A percentile compares a stretch with the other conserved stretches of the same genome.
phyloP scores from a whole-genome alignment of 176 grass and related monocot genomes.

The Eragrostis nindensis region DNA sequence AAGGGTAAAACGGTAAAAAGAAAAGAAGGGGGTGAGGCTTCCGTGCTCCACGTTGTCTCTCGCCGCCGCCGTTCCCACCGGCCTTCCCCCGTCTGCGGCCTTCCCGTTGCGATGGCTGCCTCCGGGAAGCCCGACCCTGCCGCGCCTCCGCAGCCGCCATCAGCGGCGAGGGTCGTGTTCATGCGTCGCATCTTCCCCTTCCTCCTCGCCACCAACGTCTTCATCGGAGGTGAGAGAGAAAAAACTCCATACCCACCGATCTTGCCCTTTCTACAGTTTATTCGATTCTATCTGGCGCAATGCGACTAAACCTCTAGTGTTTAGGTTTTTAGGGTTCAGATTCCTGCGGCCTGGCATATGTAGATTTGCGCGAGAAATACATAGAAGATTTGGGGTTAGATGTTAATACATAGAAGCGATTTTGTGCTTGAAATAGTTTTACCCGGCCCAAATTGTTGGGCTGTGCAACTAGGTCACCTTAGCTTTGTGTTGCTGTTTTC shows the following conservation, averaged over 20 bases:
- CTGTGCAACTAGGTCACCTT: not conserved
- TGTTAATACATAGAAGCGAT: not conserved
- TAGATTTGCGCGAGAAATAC: constrained; percentile 14
- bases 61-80: constrained; percentile 10
- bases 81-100: not conserved
- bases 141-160: constrained; percentile 30
- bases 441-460: not conserved
- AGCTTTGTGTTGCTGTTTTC: constrained; percentile 4
- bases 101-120: constrained; percentile 40
- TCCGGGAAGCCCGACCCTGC: constrained; percentile 22
- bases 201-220: constrained; percentile 75
- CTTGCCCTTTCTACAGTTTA: not conserved
- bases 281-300: not conserved
- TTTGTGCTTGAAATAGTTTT: not conserved
- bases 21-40: too few relatives aligned
- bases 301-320: not conserved
- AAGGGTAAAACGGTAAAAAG: not conserved
- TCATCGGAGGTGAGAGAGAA: constrained; percentile 66
- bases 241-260: not conserved
- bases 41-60: not conserved
- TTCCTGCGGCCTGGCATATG: not conserved
- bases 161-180: constrained; percentile 55
- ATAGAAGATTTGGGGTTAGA: not conserved
- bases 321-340: not conserved
- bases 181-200: constrained; percentile 80